Evolutionary conservation across 495 filamentous ascomycete species (phyloP).

Genomic region (Viridothelium virens): DNA sequence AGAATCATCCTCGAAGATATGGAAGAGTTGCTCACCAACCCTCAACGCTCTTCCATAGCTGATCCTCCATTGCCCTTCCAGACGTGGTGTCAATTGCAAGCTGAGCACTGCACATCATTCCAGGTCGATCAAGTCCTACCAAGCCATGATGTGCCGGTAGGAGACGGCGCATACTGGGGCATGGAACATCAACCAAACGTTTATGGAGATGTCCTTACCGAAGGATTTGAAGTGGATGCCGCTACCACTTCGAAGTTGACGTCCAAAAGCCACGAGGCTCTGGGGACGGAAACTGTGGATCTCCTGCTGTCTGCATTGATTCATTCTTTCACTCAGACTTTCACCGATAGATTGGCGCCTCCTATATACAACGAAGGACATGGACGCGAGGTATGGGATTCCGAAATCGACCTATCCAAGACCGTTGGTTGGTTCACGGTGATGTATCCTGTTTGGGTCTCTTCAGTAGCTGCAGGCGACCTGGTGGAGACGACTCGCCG

Average conservation of each 20-base stretch:
- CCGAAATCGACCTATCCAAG: slow-evolving; percentile 21
- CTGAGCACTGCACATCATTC: slow-evolving; percentile 1
- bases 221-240: slow-evolving; percentile 21
- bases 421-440: slow-evolving; percentile 30
- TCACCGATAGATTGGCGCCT: slow-evolving; percentile 21
- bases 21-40: slow-evolving; percentile 17
- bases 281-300: slow-evolving; percentile 24
- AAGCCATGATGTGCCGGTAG: slow-evolving; percentile 9
- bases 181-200: slow-evolving; percentile 18
- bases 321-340: slow-evolving; percentile 25
- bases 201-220: slow-evolving; percentile 19
- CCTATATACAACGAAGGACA: slow-evolving; percentile 26
- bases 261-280: slow-evolving; percentile 12
- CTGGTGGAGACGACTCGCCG: slow-evolving; percentile 20
- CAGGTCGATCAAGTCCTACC: background rate
- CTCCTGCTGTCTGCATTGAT: slow-evolving; percentile 22
- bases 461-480: slow-evolving; percentile 17
- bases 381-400: slow-evolving; percentile 25
- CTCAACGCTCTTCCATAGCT: background rate
- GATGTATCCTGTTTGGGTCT: slow-evolving; percentile 24
- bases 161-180: slow-evolving; percentile 24
- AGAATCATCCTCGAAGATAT: slow-evolving; percentile 25
- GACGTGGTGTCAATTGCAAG: slow-evolving; percentile 21
- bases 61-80: slow-evolving; percentile 22
- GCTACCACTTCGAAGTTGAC: background rate